Evolutionary conservation across 805 yeast species (phyloP), one percentile per base, ranked within the genome.

Genomic region (Saccharomycopsis malanga): DNA sequence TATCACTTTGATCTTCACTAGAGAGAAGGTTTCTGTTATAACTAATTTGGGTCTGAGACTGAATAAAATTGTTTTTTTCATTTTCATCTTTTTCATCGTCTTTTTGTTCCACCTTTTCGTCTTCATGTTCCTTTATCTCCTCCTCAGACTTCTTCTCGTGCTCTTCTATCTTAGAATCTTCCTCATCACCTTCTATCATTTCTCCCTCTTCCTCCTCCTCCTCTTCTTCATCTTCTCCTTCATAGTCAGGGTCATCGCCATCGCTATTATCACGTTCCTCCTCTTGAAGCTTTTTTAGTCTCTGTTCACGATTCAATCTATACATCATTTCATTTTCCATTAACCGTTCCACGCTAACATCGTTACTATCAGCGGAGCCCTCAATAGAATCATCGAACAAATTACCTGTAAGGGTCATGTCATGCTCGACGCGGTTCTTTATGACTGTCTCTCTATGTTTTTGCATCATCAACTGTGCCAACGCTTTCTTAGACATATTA

Each of bases 1-100:
- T 55, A 4, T 58, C 55, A 6, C 62, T 61, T 4, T 55, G 59
- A 4, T 35, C 53, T 10, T 56, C 62, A 1, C 48, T 62, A 4
- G 20, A 18, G 39, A 20, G 15, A 39, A 20, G 21, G 6, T 39
- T 22, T 9, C 15, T 15, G 32, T 17, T 4, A 17, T 17, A 39
- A 6, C 17, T 7, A 22, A 17, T 9, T 23, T 39, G 39, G n/a
- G 42, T 22, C 36, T 32, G 12, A 29, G 21, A 39, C 30, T 34
- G 35, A 27, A 27, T 42, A 18, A 18, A 32, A 7, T 29, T 32
- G n/a, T 18, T 32, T 9, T 29, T 29, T 23, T 38, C 43, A 1
- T 42, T 39, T 17, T 37, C 37, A 14, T 47, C 46, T 12, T 47
- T 18, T 21, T 43, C 49, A 7, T n/a, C 37, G 21, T 6, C 42